Percentiles rank a stretch among this genome's conserved stretches.
Evolutionary conservation across 495 filamentous ascomycete species (phyloP).

Genomic region (Hypoxylon subgilvum): DNA sequence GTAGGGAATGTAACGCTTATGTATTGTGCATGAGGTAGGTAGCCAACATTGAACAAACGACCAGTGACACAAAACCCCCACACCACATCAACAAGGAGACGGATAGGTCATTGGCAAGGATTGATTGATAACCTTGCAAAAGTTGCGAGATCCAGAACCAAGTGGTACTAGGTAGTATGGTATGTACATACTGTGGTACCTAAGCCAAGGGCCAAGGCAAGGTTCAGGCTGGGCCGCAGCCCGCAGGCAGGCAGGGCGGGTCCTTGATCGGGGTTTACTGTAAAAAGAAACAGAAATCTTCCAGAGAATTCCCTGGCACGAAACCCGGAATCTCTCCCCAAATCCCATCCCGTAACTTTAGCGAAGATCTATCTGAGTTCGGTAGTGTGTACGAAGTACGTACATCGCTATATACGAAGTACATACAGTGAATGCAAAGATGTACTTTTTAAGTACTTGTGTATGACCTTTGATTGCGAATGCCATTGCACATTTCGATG

Average conservation of each 20-base stretch:
- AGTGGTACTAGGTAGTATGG: too few species aligned
- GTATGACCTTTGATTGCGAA: constrained; percentile 9
- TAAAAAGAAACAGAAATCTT: constrained; percentile 37
- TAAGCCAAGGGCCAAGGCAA: too few species aligned
- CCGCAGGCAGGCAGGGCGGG: constrained; percentile 13
- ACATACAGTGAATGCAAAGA: too few species aligned
- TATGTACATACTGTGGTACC: too few species aligned
- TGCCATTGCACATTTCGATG: constrained; percentile 4
- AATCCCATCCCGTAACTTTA: constrained; percentile 18
- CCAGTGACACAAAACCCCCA: too few species aligned
- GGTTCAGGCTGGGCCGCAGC: constrained; percentile 16
- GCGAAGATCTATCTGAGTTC: constrained; percentile 2
- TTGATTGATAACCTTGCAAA: constrained; percentile 36
- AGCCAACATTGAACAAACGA: too few species aligned
- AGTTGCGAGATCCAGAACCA: constrained; percentile 34
- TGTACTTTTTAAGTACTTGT: too few species aligned
- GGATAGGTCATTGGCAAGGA: too few species aligned
- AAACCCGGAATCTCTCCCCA: constrained; percentile 26
- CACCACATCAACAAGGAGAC: too few species aligned
- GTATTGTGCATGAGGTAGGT: background rate
- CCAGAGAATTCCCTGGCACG: constrained; percentile 32
- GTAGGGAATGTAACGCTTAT: constrained; percentile 28
- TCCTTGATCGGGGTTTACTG: constrained; percentile 31
- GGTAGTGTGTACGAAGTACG: background rate
- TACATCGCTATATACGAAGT: too few species aligned